Evolutionary conservation across 1,284 basidiomycete genomes (phyloP), one percentile per base, ranked within the genome.

Genomic region (Ceratorhiza oryzae-sativae): DNA sequence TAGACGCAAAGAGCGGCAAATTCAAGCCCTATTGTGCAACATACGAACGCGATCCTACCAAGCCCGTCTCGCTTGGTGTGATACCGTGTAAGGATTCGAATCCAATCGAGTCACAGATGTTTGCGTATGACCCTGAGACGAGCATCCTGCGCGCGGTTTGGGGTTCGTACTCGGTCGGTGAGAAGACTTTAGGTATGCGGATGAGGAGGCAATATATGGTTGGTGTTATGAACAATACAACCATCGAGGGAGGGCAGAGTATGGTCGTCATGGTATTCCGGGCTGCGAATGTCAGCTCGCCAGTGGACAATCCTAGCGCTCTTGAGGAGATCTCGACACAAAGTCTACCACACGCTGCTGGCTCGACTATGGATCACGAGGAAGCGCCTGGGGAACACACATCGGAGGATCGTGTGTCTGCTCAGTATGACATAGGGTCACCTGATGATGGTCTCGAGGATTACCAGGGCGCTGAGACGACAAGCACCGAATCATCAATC

Each of bases 21-120:
- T 27, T 58, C 25, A 53, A 70, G 18, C 39, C 65, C 13, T 58
- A 70, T 42, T 70, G 65, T 25, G 65, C 65, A 20, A 70, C 65
- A 20, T 70, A 42, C 41, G 25, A 70, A 34, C 58, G 58, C 3
- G 58, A 60, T 12, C 58, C 58, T 4, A n/a, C 39, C 6, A 42
- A 46, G 10, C 58, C 58, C 9, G 58, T 60, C 20, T 60, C 58
- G 1, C 42, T 60, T 5, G 58, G 58, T 23, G 58, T 60, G 9
- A n/a, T 60, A 12, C 58, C 39, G n/a, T 60, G 58, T 27, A 60
- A 60, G 10, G 58, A 60, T 13, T 30, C 8, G 58, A 60, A 60
- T 20, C 58, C 58, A 13, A 30, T 15, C n/a, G 58, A 60, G 1
- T 60, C 58, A 4, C 58, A 60, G 41, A 60, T 60, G 58, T 60